These are phyloP conservation scores for Termitomyces titanicus DNA, from an alignment of 768 basidiomycete genomes.

Conservation along the genomic window DNA sequence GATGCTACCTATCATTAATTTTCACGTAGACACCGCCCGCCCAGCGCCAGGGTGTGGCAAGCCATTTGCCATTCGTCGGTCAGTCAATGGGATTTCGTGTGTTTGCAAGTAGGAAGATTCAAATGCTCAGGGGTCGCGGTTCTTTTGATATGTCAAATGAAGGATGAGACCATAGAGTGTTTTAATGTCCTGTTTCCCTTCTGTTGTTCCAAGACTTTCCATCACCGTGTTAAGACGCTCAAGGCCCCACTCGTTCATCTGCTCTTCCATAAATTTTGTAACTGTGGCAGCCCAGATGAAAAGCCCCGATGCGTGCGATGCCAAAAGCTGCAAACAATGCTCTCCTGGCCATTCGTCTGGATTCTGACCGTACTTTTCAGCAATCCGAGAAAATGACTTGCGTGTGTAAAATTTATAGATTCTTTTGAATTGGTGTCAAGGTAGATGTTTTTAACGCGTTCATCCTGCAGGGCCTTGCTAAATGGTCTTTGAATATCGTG, in stretches of 20 bases:
- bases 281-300: slow-evolving; percentile 16
- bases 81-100: no score
- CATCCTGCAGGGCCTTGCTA: background rate
- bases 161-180: slow-evolving; percentile 6
- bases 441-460: slow-evolving; percentile 12
- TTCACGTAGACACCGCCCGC: no score
- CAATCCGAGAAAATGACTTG: slow-evolving; percentile 3
- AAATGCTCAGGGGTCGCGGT: background rate
- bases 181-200: slow-evolving; percentile 12
- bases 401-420: slow-evolving; percentile 7
- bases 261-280: slow-evolving; percentile 6
- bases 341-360: slow-evolving; percentile 10
- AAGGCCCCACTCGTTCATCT: slow-evolving; percentile 2
- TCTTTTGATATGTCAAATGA: background rate
- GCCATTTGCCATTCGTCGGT: no score
- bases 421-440: slow-evolving; percentile 12
- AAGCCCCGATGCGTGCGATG: slow-evolving; percentile 4
- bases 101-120: no score
- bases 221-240: slow-evolving; percentile 9
- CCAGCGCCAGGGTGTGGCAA: no score
- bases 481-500: slow-evolving; percentile 14
- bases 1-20: no score
- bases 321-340: background rate
- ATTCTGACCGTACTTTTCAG: slow-evolving; percentile 7
- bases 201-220: slow-evolving; percentile 1